phyloP scores from a whole-genome alignment of 2,329 filamentous ascomycete genomes.

The Chalaropsis ovoidea region DNA sequence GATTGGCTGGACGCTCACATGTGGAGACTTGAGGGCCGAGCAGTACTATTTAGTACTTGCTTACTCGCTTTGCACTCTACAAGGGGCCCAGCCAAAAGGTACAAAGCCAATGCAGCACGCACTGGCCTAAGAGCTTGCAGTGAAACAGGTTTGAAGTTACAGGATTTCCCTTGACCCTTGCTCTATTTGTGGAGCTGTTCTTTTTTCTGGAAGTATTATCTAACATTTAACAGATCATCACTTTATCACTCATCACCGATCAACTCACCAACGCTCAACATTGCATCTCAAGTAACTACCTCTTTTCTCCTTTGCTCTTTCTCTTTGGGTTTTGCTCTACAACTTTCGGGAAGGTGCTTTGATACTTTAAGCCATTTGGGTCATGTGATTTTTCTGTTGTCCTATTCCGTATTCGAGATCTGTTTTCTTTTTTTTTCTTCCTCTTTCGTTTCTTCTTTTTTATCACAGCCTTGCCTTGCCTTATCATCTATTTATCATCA shows the following conservation, averaged over 20 bases:
- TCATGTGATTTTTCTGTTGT: neutral
- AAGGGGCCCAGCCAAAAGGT: too few relatives aligned
- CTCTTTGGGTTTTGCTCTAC: neutral
- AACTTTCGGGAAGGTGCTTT: neutral
- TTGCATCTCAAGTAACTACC: neutral
- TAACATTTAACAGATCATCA: too few relatives aligned
- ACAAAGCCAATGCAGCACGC: neutral
- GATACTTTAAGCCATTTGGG: neutral
- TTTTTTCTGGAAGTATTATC: neutral
- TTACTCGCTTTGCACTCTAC: too few relatives aligned
- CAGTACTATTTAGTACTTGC: too few relatives aligned
- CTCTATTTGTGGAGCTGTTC: neutral
- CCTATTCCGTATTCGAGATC: neutral
- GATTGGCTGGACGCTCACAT: too few relatives aligned
- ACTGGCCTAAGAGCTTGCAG: neutral
- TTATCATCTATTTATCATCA: neutral
- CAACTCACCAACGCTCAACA: neutral
- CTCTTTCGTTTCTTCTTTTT: neutral
- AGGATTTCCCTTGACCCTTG: neutral
- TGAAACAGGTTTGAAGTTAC: constrained; percentile 1
- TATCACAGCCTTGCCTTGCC: neutral
- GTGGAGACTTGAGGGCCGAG: too few relatives aligned
- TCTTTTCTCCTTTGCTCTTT: neutral
- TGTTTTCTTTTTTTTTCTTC: neutral
- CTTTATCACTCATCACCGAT: neutral